These are phyloP conservation scores for Aegle marmelos DNA, from an alignment of 345 rosid species.

Conservation along the genomic window DNA sequence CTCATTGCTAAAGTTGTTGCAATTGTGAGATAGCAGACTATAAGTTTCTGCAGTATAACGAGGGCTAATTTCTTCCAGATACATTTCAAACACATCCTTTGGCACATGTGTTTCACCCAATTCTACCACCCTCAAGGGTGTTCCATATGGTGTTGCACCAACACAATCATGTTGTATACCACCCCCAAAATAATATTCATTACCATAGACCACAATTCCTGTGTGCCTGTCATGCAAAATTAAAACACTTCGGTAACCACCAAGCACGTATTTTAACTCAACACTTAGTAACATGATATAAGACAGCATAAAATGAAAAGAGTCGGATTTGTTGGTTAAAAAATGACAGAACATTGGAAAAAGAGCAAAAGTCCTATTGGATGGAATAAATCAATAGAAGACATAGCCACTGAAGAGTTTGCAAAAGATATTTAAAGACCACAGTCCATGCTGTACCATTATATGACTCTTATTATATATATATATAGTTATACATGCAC, in stretches of 20 bases:
- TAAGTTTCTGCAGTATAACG: conserved; percentile 86
- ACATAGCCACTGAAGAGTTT: neutral
- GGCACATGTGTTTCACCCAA: conserved; percentile 84
- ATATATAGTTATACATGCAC: neutral
- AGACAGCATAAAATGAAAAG: neutral
- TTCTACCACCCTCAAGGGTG: conserved; percentile 61
- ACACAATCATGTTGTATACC: conserved; percentile 70
- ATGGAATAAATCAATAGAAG: neutral
- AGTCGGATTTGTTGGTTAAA: neutral
- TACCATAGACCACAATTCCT: conserved; percentile 78
- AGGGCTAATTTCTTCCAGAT: conserved; percentile 77
- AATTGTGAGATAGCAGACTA: conserved; percentile 78
- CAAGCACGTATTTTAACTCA: neutral
- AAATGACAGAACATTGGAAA: neutral
- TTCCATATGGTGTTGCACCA: conserved; percentile 80
- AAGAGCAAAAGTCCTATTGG: neutral
- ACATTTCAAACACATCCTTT: conserved; percentile 84
- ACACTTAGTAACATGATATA: neutral
- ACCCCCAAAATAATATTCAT: conserved; percentile 84
- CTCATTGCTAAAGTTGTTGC: conserved; percentile 93
- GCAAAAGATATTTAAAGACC: neutral
- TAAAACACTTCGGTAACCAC: neutral
- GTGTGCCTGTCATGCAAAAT: conserved; percentile 67
- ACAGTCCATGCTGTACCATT: neutral
- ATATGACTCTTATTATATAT: too few relatives aligned